Base-by-base conservation (phyloP, 1,139 yeast genomes). In the Hyphopichia khmerensis region DNA sequence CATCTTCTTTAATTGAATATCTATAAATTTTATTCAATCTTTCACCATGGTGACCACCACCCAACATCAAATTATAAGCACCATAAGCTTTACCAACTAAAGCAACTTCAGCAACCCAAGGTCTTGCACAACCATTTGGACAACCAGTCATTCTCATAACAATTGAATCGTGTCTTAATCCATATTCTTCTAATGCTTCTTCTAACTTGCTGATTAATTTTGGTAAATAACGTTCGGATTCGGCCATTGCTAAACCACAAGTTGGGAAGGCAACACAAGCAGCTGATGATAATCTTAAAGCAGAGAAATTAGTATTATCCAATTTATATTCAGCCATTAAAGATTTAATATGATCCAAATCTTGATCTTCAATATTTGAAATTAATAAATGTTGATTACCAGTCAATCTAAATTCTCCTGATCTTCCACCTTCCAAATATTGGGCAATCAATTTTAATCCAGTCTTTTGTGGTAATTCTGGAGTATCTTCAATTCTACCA, bases 121-220 rank as follows among this genome's bases (percentile, higher is more conserved):
- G 98, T 65, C 99, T 83, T 23, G 99, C 93, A 75, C 99, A 93
- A 52, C 98, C 99, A 64, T 93, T 93, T 44, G 98, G 97, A 77
- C 99, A 93, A 48, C 99, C 99, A 35, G 98, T 90, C 97, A 93
- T 91, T 72, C 99, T 83, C 96, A 93, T 87, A 27, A 90, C 96
- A 52, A 93, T 79, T 7, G 96, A 84, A 64, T 93, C 98, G 60
- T 90, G 96, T 62, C 96, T 86, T 55, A 93, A 78, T 6, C 99
- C 99, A 51, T 83, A 83, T 57, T 90, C 96, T 65, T 91, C 98
- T 48, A 93, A 75, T 7, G 90, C 82, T 13, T 72, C 80, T 66
- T 93, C 99, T 47, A 93, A 72, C 67, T 89, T 88, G 50, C 84
- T 67, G 52, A 93, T 80, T 55, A 93, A 77, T 43, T 76, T 82